Evolutionary conservation across 2,329 filamentous ascomycete species (phyloP), one percentile per base, ranked within the genome.

Genomic region (Claviceps digitariae): DNA sequence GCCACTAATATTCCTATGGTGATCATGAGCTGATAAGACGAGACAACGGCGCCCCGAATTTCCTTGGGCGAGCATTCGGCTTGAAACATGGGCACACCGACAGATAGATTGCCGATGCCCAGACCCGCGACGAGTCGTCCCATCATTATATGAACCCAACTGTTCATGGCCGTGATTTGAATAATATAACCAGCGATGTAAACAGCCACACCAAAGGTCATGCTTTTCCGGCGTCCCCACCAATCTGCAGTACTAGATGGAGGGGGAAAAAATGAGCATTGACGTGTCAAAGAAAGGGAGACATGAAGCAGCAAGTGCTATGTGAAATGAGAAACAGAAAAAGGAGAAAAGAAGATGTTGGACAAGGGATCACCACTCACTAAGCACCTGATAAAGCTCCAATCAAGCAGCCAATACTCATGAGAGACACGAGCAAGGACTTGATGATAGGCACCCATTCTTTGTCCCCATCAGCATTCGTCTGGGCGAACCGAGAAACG

Each of bases 21-120:
- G 64, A 87, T 84, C 69, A 86, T 82, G 17, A 87, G 77, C 67
- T 87, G 84, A 66, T 87, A 87, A n/a, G 77, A 81, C 4, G 77
- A 74, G n/a, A 84, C 78, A 45, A 85, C 76, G 36, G 78, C 76
- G 59, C 81, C 82, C 58, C 82, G 78, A 56, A 84, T 82, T 60
- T 80, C 74, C 20, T 74, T 73, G 4, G 82, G 82, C 1, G 78
- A 74, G 51, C 74, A 80, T 62, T 86, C 82, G 43, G 78, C 78
- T 66, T 85, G 81, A 66, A 81, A 84, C 74, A 85, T 81, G 54
- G 82, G 82, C 2, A 84, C 80, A 38, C 79, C 73, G 36, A 84
- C 77, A 0, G 80, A 84, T 1, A 87, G 72, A 51, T 75, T 82
- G 45, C 84, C 84, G 29, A 87, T 76, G 46, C 83, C 83, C 2